Percentiles rank a stretch among this genome's conserved stretches.
Conservation (phyloP, 75 land plant species). For the Cupressus sempervirens region DNA sequence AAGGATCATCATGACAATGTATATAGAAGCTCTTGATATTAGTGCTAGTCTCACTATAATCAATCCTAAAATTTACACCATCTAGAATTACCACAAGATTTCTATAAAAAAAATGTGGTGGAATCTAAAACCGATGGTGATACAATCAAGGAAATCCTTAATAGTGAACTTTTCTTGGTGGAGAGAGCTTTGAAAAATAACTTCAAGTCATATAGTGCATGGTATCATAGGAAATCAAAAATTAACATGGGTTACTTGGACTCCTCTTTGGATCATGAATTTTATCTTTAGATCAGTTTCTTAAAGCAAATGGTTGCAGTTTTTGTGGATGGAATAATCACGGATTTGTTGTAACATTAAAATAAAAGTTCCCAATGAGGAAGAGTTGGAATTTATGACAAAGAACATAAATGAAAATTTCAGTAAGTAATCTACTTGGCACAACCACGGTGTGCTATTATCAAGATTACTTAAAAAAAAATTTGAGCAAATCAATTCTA, state of each 20-base stretch:
- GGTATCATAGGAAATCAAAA: too few species aligned
- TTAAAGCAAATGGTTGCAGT: slow-evolving; percentile 71
- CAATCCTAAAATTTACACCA: slow-evolving; percentile 90
- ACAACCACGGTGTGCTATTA: slow-evolving; percentile 78
- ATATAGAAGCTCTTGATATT: slow-evolving; percentile 64
- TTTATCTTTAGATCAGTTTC: slow-evolving; percentile 60
- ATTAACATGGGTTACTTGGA: slow-evolving; percentile 39
- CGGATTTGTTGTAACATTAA: slow-evolving; percentile 65
- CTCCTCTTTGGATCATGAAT: slow-evolving; percentile 59
- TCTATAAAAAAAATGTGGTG: slow-evolving; percentile 49
- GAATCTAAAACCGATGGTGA: slow-evolving; percentile 40
- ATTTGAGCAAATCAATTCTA: slow-evolving; percentile 23
- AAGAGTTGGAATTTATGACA: slow-evolving; percentile 72
- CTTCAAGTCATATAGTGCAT: too few species aligned
- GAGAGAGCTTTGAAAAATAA: too few species aligned
- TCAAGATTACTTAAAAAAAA: slow-evolving; percentile 42
- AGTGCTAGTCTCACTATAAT: slow-evolving; percentile 70
- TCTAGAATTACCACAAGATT: slow-evolving; percentile 92
- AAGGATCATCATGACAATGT: slow-evolving; percentile 45
- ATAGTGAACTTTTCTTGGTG: slow-evolving; percentile 84
- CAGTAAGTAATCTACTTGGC: slow-evolving; percentile 99
- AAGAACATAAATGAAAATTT: slow-evolving; percentile 80
- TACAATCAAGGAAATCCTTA: slow-evolving; percentile 40
- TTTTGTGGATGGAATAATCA: slow-evolving; percentile 92
- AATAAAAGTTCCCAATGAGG: slow-evolving; percentile 53